These are phyloP conservation scores for Suillus occidentalis DNA, from an alignment of 768 basidiomycete genomes.

Conservation along the genomic window DNA sequence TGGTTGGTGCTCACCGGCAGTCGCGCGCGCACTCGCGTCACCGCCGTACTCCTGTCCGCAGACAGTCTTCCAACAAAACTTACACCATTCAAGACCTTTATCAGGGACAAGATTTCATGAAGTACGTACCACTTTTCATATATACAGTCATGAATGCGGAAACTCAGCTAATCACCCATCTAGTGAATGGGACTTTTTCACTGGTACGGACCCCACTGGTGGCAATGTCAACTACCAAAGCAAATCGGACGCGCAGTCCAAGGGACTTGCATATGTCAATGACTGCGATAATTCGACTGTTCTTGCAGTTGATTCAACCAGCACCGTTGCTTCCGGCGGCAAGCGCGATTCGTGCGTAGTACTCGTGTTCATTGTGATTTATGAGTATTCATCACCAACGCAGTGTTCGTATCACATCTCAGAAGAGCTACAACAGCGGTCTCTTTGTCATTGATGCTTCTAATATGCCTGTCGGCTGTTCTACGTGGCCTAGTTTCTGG, in stretches of 20 bases:
- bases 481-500: conserved; percentile 63
- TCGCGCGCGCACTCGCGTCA: conserved; percentile 29
- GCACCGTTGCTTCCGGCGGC: conserved; percentile 46
- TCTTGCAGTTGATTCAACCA: conserved; percentile 62
- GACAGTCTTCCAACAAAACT: conserved; percentile 21
- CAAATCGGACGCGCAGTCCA: conserved; percentile 44
- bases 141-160: not conserved
- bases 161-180: conserved; percentile 7
- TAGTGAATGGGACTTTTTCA: conserved; percentile 72
- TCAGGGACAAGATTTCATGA: conserved; percentile 57
- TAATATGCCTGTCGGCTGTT: conserved; percentile 71
- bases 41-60: conserved; percentile 21
- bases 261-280: conserved; percentile 64
- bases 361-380: not conserved
- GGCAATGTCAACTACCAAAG: conserved; percentile 65
- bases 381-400: conserved; percentile 3
- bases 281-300: conserved; percentile 51
- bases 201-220: conserved; percentile 62
- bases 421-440: conserved; percentile 62
- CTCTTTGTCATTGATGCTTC: conserved; percentile 74
- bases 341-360: conserved; percentile 52
- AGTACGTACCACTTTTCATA: conserved; percentile 38
- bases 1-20: conserved; percentile 35
- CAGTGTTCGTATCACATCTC: conserved; percentile 68
- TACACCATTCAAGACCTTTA: conserved; percentile 42